Evolutionary conservation across 768 basidiomycete species (phyloP).

Genomic region (Tephrocybe rancida): DNA sequence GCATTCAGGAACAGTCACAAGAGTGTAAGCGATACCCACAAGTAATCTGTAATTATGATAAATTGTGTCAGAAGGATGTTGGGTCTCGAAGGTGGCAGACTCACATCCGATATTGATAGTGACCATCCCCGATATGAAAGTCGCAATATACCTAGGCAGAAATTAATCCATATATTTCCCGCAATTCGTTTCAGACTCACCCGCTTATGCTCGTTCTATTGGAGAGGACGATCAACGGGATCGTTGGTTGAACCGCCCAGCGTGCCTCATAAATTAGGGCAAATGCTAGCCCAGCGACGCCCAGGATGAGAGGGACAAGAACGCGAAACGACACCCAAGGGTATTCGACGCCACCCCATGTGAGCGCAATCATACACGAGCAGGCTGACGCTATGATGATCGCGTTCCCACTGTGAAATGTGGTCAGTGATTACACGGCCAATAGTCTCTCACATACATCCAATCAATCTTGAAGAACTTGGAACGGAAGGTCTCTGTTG

Average conservation of each 20-base stretch:
- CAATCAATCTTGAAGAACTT: slow-evolving; percentile 43
- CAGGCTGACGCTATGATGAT: neutral
- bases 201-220: slow-evolving; percentile 13
- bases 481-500: slow-evolving; percentile 28
- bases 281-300: neutral
- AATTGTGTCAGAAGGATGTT: neutral
- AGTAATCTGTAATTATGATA: neutral
- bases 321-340: slow-evolving; percentile 12
- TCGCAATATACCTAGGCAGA: slow-evolving; percentile 7
- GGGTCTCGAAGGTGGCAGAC: neutral
- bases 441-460: slow-evolving; percentile 35
- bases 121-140: slow-evolving; percentile 8
- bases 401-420: neutral
- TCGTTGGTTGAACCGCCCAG: neutral
- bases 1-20: neutral
- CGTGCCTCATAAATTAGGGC: neutral
- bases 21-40: neutral
- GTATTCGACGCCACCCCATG: slow-evolving; percentile 3
- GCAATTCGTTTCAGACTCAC: neutral
- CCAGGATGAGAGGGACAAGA: slow-evolving; percentile 8
- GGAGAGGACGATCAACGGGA: neutral
- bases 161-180: neutral
- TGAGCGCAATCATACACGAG: neutral
- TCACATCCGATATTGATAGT: slow-evolving; percentile 8
- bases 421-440: too few species aligned